A percentile compares a stretch with the other conserved stretches of the same genome.
Conservation (phyloP, 345 rosid species). For the Euphorbia lathyris region DNA sequence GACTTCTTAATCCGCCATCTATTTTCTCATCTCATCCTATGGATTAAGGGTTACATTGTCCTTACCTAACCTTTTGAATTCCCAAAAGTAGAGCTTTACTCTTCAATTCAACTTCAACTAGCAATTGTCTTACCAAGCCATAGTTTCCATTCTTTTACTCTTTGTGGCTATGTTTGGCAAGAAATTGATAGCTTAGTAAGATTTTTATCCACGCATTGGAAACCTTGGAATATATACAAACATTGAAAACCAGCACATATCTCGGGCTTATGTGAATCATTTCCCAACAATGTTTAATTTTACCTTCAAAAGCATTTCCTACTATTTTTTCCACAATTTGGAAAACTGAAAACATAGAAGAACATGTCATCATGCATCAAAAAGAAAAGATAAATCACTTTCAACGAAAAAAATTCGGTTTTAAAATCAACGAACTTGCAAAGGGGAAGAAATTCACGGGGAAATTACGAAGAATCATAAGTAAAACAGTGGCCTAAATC, state of each 20-base stretch:
- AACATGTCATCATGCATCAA: background rate
- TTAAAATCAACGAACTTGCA: background rate
- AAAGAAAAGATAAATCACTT: background rate
- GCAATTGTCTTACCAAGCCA: background rate
- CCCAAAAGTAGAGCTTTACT: background rate
- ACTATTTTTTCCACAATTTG: background rate
- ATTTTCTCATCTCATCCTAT: background rate
- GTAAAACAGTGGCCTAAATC: background rate
- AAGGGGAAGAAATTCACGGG: background rate
- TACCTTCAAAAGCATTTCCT: conserved; percentile 23
- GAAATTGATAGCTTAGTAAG: background rate
- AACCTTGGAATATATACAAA: background rate
- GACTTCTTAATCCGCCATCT: background rate
- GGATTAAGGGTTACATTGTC: background rate
- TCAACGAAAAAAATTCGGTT: background rate
- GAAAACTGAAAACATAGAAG: background rate
- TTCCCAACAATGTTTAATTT: background rate
- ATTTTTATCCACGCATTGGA: background rate
- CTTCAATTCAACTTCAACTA: background rate
- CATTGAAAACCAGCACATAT: background rate
- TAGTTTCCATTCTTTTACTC: background rate
- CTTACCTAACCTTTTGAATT: background rate
- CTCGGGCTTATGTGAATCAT: conserved; percentile 1
- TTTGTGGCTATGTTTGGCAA: background rate
- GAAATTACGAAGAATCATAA: background rate